These are phyloP conservation scores for Tricholoma hemisulphureum DNA, from an alignment of 768 basidiomycete genomes.

Conservation along the genomic window DNA sequence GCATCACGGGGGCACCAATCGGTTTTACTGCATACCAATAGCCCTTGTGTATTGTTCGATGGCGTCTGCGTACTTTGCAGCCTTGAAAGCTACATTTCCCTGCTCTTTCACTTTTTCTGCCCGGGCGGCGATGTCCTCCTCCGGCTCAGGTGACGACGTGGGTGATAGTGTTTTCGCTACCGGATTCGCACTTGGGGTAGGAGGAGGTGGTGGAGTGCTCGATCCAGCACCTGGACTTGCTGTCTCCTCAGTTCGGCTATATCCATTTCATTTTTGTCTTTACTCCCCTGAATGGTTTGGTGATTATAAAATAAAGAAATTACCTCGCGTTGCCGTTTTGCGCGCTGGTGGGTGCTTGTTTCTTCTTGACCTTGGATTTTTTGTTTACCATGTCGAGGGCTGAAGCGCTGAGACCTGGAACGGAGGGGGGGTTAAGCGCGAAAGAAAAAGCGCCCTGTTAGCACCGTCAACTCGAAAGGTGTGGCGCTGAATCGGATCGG, in stretches of 20 bases:
- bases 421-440: too few species aligned
- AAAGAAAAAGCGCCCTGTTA: too few species aligned
- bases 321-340: constrained; percentile 10
- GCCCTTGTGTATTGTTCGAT: constrained; percentile 74
- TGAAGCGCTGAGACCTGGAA: too few species aligned
- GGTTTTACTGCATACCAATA: constrained; percentile 44
- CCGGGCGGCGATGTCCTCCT: constrained; percentile 41
- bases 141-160: constrained; percentile 24
- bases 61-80: constrained; percentile 62
- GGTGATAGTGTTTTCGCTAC: constrained; percentile 8
- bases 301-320: neutral
- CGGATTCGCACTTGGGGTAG: constrained; percentile 7
- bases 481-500: too few species aligned
- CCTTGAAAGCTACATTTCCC: constrained; percentile 76
- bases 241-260: constrained; percentile 3
- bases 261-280: neutral
- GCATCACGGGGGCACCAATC: neutral
- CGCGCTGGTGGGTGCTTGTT: constrained; percentile 10
- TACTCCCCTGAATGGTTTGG: neutral
- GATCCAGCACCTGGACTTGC: constrained; percentile 11
- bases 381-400: constrained; percentile 6
- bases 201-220: constrained; percentile 13
- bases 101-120: constrained; percentile 70
- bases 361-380: constrained; percentile 21
- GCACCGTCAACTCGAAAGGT: too few species aligned